Conservation (phyloP, 2,329 filamentous ascomycete species). For the Fusarium humuli region DNA sequence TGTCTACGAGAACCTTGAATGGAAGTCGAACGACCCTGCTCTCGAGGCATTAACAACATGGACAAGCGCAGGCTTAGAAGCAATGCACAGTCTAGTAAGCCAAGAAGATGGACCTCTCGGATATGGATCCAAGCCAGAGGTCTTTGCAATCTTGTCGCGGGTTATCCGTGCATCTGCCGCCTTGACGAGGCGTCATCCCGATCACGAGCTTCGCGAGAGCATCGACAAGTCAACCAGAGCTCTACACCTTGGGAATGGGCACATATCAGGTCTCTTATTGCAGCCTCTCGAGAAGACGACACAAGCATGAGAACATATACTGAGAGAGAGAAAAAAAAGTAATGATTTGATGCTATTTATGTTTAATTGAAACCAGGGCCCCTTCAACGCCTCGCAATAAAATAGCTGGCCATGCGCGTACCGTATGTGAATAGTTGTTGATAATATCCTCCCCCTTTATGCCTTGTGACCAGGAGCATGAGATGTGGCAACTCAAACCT, state of each 20-base stretch:
- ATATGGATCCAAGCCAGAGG: conserved; percentile 75
- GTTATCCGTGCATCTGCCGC: conserved; percentile 57
- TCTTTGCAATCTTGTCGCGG: conserved; percentile 70
- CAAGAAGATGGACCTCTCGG: conserved; percentile 75
- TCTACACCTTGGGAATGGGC: conserved; percentile 20
- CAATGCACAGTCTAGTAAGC: conserved; percentile 51
- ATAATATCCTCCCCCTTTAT: background rate
- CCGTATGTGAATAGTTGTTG: conserved; percentile 11
- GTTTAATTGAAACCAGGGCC: conserved; percentile 13
- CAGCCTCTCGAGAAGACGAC: conserved; percentile 20
- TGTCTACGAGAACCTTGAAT: conserved; percentile 55
- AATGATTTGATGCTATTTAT: conserved; percentile 22
- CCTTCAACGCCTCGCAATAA: conserved; percentile 40
- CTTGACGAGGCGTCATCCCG: conserved; percentile 44
- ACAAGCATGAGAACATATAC: conserved; percentile 1
- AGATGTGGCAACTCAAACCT: conserved; percentile 5
- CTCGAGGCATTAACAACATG: conserved; percentile 56
- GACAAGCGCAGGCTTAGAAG: conserved; percentile 61
- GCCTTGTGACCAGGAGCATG: background rate
- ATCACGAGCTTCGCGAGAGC: conserved; percentile 20
- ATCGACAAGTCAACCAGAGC: conserved; percentile 15
- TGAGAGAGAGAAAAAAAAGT: conserved; percentile 14
- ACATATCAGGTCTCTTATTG: conserved; percentile 49
- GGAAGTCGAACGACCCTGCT: conserved; percentile 36
- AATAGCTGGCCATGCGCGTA: conserved; percentile 19